Base-by-base conservation (phyloP, 1,139 yeast genomes). In the Torulaspora globosa region DNA sequence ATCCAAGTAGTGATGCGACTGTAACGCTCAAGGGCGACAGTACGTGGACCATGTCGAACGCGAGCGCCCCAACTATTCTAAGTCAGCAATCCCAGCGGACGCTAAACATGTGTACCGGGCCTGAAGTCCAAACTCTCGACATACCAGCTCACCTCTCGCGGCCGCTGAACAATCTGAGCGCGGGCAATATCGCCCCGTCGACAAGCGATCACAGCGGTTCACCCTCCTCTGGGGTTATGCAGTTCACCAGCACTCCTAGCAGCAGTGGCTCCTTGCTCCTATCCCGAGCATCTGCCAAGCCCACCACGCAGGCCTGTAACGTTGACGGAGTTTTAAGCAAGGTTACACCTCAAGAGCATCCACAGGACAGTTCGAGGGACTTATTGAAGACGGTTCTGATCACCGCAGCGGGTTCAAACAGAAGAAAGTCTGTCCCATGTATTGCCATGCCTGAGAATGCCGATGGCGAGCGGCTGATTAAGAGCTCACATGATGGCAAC, bases 291-390 rank as follows among this genome's bases (percentile, higher is more conserved):
- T 39, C 32, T 28, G 46, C 35, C 21, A 44, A 33, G 33, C 51
- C 53, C 3, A 46, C 52, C 5, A 50, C 53, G 14, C 48, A 50
- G 39, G 46, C 52, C 5, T 44, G 46, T 7, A 42, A 46, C 24
- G 47, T 50, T 4, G 47, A 38, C 5, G 47, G 48, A 16, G 24
- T 27, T 11, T 35, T 29, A 23, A 34, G 38, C 32, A 40, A 39
- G 23, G 43, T 38, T 16, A 42, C 35, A n/a, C 43, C 39, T 33
- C 39, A 37, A 4, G 52, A 43, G 4, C 39, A 43, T 11, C 28
- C 41, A 18, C 43, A 32, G 12, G 47, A 48, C 32, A 43, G 35
- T 23, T 52, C 55, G 10, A 46, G 49, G 32, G 44, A 46, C 15
- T 36, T 52, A 14, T 36, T 52, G 27, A 48, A 47, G 31, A 50